phyloP scores from a whole-genome alignment of 495 filamentous ascomycete species.

The Aspergillus indologenus region DNA sequence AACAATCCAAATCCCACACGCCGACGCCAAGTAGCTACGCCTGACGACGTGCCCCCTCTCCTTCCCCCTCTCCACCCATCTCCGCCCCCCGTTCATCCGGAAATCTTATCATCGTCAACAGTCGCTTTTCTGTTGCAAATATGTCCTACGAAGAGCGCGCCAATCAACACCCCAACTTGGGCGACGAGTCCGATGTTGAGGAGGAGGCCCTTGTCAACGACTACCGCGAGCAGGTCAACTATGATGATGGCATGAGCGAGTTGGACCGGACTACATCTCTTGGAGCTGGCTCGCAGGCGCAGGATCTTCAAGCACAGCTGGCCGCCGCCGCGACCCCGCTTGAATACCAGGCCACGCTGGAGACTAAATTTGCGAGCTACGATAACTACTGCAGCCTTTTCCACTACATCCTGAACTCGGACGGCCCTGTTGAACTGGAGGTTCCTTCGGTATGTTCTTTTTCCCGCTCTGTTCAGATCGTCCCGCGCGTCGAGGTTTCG shows the following conservation, averaged over 20 bases:
- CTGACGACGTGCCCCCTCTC: slow-evolving; percentile 30
- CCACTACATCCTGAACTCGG: slow-evolving; percentile 98
- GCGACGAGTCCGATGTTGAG: slow-evolving; percentile 86
- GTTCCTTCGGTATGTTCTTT: slow-evolving; percentile 74
- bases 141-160: slow-evolving; percentile 53
- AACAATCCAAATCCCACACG: slow-evolving; percentile 44
- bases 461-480: neutral
- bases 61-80: slow-evolving; percentile 22
- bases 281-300: slow-evolving; percentile 48
- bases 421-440: slow-evolving; percentile 94
- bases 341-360: slow-evolving; percentile 89
- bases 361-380: slow-evolving; percentile 96
- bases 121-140: slow-evolving; percentile 23
- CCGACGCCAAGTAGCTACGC: slow-evolving; percentile 34
- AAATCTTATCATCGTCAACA: slow-evolving; percentile 16
- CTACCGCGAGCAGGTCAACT: slow-evolving; percentile 92
- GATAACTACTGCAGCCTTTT: slow-evolving; percentile 99
- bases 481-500: slow-evolving; percentile 4
- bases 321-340: slow-evolving; percentile 87
- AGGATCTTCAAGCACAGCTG: slow-evolving; percentile 88
- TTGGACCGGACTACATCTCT: slow-evolving; percentile 61
- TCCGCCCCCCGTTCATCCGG: slow-evolving; percentile 26
- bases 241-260: slow-evolving; percentile 79
- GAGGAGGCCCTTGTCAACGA: slow-evolving; percentile 92
- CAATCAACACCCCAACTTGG: slow-evolving; percentile 52